These are phyloP conservation scores for Fragilariopsis cylindrus DNA, from an alignment of 108 stramenopile species.

Conservation along the genomic window DNA sequence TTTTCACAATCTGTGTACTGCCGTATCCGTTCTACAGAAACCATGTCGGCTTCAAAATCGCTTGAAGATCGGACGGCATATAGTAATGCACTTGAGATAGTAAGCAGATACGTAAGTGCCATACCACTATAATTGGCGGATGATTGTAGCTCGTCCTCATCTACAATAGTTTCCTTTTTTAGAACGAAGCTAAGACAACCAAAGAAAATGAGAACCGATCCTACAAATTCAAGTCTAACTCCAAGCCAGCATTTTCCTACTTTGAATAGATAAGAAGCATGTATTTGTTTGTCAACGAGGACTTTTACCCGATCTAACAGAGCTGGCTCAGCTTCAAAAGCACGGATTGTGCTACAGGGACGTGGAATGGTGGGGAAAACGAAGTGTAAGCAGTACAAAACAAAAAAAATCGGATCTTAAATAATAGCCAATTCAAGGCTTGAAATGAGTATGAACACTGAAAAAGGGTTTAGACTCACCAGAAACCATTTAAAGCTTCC, in stretches of 20 bases:
- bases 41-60: conserved; percentile 93
- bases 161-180: conserved; percentile 28
- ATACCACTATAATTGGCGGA: conserved; percentile 92
- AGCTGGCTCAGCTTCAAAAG: conserved; percentile 69
- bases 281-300: conserved; percentile 64
- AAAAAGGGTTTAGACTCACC: not conserved
- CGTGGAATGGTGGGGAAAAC: not conserved
- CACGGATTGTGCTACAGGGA: conserved; percentile 74
- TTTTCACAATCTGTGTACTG: conserved; percentile 64
- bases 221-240: conserved; percentile 88
- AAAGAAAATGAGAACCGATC: conserved; percentile 67
- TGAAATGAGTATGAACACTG: too few relatives aligned
- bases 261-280: conserved; percentile 83
- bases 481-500: conserved; percentile 82
- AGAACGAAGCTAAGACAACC: conserved; percentile 69
- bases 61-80: conserved; percentile 93
- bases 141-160: conserved; percentile 34
- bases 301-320: conserved; percentile 61
- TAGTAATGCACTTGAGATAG: conserved; percentile 87
- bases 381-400: not conserved
- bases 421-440: too few relatives aligned
- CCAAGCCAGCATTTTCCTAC: conserved; percentile 96
- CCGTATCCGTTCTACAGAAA: conserved; percentile 86
- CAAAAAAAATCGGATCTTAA: not conserved
- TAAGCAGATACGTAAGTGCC: conserved; percentile 87